Conservation (phyloP, 805 yeast genomes). For the Aciculoconidium aculeatum region DNA sequence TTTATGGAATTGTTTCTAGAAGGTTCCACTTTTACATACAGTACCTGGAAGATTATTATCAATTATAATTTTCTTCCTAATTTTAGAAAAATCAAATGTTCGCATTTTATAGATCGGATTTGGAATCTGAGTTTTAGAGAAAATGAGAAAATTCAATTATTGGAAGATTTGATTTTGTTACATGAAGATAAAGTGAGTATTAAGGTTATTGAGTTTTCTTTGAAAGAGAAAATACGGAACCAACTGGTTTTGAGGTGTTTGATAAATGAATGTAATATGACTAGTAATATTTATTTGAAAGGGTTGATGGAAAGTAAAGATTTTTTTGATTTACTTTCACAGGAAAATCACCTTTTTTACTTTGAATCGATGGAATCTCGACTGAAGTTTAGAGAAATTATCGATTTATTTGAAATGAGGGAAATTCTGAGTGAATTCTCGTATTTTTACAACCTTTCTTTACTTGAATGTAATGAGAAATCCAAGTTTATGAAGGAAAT, state of each 20-base stretch:
- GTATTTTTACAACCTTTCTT: conserved; percentile 5
- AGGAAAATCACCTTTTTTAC: too few species aligned
- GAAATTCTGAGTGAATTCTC: conserved; percentile 1
- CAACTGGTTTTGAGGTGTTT: conserved; percentile 8
- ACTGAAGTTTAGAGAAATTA: conserved; percentile 5
- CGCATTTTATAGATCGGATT: conserved; percentile 19
- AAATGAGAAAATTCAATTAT: conserved; percentile 6
- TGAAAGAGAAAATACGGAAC: not conserved
- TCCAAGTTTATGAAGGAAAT: conserved; percentile 14
- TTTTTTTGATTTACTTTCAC: conserved; percentile 1
- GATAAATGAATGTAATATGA: conserved; percentile 5
- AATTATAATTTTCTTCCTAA: conserved; percentile 22
- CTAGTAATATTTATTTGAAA: conserved; percentile 18
- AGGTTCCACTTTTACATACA: conserved; percentile 25
- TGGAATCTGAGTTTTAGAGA: conserved; percentile 13
- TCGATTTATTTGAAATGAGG: conserved; percentile 4
- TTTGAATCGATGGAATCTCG: not conserved
- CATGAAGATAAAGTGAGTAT: conserved; percentile 22
- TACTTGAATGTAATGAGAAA: conserved; percentile 9
- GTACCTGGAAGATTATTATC: conserved; percentile 28
- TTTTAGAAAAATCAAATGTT: conserved; percentile 15
- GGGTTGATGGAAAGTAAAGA: conserved; percentile 6
- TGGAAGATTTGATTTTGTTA: conserved; percentile 14
- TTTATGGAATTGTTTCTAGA: conserved; percentile 23
- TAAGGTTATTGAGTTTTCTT: conserved; percentile 13